Conservation (phyloP, 345 rosid genomes). For the Theobroma cacao region DNA sequence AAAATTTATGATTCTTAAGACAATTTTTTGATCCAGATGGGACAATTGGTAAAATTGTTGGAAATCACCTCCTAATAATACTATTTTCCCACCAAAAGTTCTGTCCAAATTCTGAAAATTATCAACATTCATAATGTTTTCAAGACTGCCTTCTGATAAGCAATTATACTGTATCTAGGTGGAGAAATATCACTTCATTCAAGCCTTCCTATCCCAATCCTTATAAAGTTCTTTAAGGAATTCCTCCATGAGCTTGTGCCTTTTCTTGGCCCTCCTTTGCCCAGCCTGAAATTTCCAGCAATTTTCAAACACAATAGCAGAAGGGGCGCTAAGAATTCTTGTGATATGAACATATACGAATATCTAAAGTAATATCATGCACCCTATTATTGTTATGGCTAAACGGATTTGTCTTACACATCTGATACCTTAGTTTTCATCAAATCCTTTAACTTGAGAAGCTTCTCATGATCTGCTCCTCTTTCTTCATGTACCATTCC, state of each 20-base stretch:
- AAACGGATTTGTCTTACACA: background rate
- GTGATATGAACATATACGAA: conserved; percentile 26
- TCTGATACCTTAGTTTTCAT: conserved; percentile 76
- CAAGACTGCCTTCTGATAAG: too few species aligned
- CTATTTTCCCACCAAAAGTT: too few species aligned
- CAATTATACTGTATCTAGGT: too few species aligned
- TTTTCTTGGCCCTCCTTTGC: conserved; percentile 62
- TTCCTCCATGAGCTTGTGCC: conserved; percentile 77
- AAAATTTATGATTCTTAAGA: too few species aligned
- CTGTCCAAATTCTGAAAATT: too few species aligned
- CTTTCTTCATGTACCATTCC: conserved; percentile 70
- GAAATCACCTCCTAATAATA: too few species aligned
- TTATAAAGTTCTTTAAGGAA: conserved; percentile 57
- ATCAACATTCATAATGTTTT: too few species aligned
- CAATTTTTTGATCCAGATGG: too few species aligned
- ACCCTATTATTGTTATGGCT: background rate
- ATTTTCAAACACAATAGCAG: background rate
- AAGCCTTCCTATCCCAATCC: conserved; percentile 78
- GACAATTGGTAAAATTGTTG: too few species aligned
- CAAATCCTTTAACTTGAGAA: conserved; percentile 71
- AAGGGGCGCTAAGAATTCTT: background rate
- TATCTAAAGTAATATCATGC: conserved; percentile 34
- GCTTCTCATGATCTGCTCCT: conserved; percentile 93
- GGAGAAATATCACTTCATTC: too few species aligned
- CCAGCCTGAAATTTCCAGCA: conserved; percentile 56